Evolutionary conservation across 2,329 filamentous ascomycete species (phyloP).

Genomic region (Verticillium longisporum): DNA sequence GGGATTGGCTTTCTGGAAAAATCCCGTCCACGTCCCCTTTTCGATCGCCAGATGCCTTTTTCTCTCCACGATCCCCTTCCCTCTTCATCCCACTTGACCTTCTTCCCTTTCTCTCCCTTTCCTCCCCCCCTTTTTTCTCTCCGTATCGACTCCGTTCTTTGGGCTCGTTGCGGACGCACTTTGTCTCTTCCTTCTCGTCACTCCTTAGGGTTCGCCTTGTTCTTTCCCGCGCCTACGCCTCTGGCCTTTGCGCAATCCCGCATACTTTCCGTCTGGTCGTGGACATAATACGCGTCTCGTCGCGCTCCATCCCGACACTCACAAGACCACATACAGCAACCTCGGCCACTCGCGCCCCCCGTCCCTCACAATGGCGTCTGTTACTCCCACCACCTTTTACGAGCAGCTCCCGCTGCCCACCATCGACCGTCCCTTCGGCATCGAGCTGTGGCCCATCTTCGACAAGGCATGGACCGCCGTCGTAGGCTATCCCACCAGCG

Average conservation of each 20-base stretch:
- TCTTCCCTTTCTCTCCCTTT: conserved; percentile 2
- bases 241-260: neutral
- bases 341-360: neutral
- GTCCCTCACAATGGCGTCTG: conserved; percentile 23
- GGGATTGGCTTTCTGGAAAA: conserved; percentile 7
- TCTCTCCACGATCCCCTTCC: conserved; percentile 11
- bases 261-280: neutral
- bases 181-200: conserved; percentile 27
- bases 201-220: conserved; percentile 27
- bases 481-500: conserved; percentile 73
- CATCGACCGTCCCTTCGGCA: conserved; percentile 85
- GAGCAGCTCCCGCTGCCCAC: conserved; percentile 63
- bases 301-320: neutral
- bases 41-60: conserved; percentile 5
- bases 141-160: conserved; percentile 12
- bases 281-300: neutral
- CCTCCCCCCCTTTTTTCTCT: conserved; percentile 10
- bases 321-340: neutral
- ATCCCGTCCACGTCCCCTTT: conserved; percentile 12
- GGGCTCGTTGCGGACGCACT: conserved; percentile 19
- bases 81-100: conserved; percentile 6
- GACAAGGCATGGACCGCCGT: conserved; percentile 73
- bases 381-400: conserved; percentile 37
- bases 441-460: conserved; percentile 92
- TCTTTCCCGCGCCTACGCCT: neutral